phyloP scores from a whole-genome alignment of 2,329 filamentous ascomycete species.

The Colletotrichum sp. region DNA sequence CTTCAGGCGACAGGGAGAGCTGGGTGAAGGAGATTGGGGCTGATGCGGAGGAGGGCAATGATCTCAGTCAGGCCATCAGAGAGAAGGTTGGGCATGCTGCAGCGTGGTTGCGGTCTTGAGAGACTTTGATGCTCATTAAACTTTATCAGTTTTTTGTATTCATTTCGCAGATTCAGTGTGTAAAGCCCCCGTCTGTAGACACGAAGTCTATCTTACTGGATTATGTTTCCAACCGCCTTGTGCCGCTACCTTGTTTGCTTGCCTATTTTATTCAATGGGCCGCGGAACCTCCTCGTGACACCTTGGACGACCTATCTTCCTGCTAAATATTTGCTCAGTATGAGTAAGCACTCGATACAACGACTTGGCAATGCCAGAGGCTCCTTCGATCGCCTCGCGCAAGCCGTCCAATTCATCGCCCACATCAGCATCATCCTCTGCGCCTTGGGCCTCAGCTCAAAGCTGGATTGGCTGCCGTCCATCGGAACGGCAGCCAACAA shows the following conservation, averaged over 20 bases:
- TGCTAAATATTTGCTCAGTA: neutral
- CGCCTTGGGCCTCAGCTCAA: neutral
- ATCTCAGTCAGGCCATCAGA: neutral
- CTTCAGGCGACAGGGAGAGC: neutral
- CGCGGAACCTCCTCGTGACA: neutral
- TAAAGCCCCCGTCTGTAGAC: neutral
- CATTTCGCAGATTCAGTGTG: neutral
- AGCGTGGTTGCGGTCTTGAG: neutral
- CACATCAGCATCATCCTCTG: neutral
- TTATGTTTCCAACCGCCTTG: neutral
- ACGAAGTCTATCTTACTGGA: neutral
- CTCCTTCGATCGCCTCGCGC: neutral
- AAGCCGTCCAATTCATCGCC: neutral
- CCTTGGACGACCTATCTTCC: neutral
- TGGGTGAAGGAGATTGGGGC: neutral
- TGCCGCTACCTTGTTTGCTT: neutral
- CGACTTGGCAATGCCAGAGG: neutral
- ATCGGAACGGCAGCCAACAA: neutral
- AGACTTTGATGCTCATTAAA: neutral
- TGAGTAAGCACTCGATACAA: neutral
- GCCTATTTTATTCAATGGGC: neutral
- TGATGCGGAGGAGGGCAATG: neutral
- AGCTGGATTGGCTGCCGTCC: neutral
- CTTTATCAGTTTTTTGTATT: neutral
- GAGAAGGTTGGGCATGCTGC: neutral